Evolutionary conservation across 169 alveolate genomes (phyloP).

Genomic region (Eimeria nieschulzi): DNA sequence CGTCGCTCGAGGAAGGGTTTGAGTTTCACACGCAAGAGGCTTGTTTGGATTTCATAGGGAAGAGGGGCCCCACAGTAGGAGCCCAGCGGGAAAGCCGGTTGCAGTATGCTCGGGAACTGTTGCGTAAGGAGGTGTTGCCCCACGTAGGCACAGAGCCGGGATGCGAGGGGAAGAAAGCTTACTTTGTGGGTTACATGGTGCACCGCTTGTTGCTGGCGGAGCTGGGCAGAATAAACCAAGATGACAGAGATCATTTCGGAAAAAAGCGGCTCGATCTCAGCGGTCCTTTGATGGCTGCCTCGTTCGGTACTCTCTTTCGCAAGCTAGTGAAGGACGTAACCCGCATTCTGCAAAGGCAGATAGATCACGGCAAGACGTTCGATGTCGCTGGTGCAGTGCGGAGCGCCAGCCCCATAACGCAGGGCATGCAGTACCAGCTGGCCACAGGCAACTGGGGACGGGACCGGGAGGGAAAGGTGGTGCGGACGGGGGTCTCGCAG

Average conservation of each 20-base stretch:
- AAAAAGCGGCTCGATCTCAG: slow-evolving; percentile 99
- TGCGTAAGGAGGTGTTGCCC: slow-evolving; percentile 97
- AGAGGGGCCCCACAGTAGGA: slow-evolving; percentile 96
- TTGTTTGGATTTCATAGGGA: slow-evolving; percentile 94
- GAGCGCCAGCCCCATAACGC: slow-evolving; percentile 91
- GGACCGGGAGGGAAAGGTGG: slow-evolving; percentile 96
- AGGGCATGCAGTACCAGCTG: slow-evolving; percentile 92
- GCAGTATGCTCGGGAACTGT: slow-evolving; percentile 95
- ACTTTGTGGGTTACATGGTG: slow-evolving; percentile 99
- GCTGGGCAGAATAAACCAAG: slow-evolving; percentile 97
- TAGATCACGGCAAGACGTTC: slow-evolving; percentile 90
- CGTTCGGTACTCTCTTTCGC: slow-evolving; percentile 96
- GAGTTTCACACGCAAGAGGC: slow-evolving; percentile 94
- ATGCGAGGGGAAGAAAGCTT: slow-evolving; percentile 96
- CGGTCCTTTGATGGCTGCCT: slow-evolving; percentile 97
- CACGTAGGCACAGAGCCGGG: slow-evolving; percentile 97
- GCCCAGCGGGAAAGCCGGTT: slow-evolving; percentile 91
- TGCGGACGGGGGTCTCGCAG: slow-evolving; percentile 97
- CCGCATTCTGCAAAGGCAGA: slow-evolving; percentile 90
- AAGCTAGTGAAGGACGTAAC: slow-evolving; percentile 94
- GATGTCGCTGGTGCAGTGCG: slow-evolving; percentile 92
- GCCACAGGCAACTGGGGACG: slow-evolving; percentile 99
- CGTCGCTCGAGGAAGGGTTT: slow-evolving; percentile 95
- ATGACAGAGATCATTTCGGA: slow-evolving; percentile 99
- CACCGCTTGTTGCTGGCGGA: slow-evolving; percentile 96